A percentile compares a stretch with the other conserved stretches of the same genome.
These are phyloP conservation scores for Talaromyces sp. DNA, from an alignment of 2,329 filamentous ascomycete species.

Conservation along the genomic window DNA sequence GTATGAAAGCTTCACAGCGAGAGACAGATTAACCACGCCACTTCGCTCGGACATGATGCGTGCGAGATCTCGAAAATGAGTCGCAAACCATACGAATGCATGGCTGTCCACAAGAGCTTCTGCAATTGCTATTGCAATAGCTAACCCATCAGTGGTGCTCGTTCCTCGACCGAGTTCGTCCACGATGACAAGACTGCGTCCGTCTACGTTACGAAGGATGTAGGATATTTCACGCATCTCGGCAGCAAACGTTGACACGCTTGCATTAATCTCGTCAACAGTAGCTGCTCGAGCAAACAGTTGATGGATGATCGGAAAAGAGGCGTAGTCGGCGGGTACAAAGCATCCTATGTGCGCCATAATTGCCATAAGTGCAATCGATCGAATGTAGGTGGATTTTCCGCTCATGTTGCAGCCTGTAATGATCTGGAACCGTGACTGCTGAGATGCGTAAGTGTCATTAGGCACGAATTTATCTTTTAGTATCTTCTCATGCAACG, in stretches of 20 bases:
- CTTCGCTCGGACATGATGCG: constrained; percentile 66
- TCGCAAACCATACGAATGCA: constrained; percentile 85
- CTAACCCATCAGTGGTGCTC: constrained; percentile 78
- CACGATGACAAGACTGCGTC: constrained; percentile 71
- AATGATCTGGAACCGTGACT: constrained; percentile 83
- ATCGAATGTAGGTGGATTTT: constrained; percentile 91
- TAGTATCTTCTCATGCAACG: constrained; percentile 70
- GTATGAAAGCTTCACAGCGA: constrained; percentile 62
- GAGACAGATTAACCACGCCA: constrained; percentile 77
- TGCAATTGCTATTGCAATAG: constrained; percentile 83
- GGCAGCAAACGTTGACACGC: constrained; percentile 85
- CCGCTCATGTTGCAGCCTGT: constrained; percentile 98
- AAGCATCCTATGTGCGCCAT: constrained; percentile 95
- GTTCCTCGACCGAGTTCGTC: constrained; percentile 92
- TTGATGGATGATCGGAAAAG: constrained; percentile 72
- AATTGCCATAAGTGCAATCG: constrained; percentile 74
- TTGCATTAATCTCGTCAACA: constrained; percentile 82
- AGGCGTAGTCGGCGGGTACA: constrained; percentile 78
- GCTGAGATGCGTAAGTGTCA: constrained; percentile 76
- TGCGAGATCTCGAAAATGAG: constrained; percentile 82
- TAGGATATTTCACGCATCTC: constrained; percentile 97
- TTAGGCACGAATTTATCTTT: constrained; percentile 72
- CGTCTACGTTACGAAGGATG: constrained; percentile 77
- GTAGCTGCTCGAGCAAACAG: constrained; percentile 84
- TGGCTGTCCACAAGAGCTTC: constrained; percentile 77